Base-by-base conservation (phyloP, 352 stramenopile species). In the Pythium aquatile region DNA sequence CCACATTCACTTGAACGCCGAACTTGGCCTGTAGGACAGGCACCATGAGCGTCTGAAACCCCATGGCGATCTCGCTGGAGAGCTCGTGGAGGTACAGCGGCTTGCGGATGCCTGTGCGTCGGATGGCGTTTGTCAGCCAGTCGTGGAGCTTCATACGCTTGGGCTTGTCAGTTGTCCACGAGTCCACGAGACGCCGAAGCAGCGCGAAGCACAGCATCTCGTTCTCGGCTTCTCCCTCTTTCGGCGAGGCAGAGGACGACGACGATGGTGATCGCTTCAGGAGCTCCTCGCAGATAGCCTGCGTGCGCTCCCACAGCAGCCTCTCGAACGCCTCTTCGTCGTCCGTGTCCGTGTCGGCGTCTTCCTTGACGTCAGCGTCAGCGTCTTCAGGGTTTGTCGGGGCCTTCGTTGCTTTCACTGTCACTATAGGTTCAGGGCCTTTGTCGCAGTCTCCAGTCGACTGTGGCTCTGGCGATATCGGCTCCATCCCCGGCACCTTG, bases 101-200 rank as follows among this genome's bases (percentile, higher is more conserved):
- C 51, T 66, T 68, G 1, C 78, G 74, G 35, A 76, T 80, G 8
- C 80, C 82, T 13, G 80, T 90, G 28, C 69, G 61, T 9, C 78
- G 78, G 17, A 90, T 84, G 8, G 78, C 75, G 30, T 85, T 87
- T n/a, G 70, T 88, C 20, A 91, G 72, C 80, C 82, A 91, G 71
- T 91, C 82, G 46, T 88, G 75, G 16, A 91, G 65, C 30, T 72
- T 57, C 82, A 91, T 91, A 24, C 78, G 66, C 66, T 91, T 89
- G n/a, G 80, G 69, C 30, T 85, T 87, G 68, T 91, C 82, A 17
- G 74, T 78, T 16, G 82, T 88, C 80, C 82, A 90, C 63, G 62
- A 87, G 58, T 86, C 79, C 40, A 88, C 70, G 33, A 91, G 65
- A 0, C 74, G 74, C 3, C 74, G 76, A 39, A 90, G 65, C 63